Base-by-base conservation (phyloP, 495 filamentous ascomycete species). In the Geopyxis carbonaria region DNA sequence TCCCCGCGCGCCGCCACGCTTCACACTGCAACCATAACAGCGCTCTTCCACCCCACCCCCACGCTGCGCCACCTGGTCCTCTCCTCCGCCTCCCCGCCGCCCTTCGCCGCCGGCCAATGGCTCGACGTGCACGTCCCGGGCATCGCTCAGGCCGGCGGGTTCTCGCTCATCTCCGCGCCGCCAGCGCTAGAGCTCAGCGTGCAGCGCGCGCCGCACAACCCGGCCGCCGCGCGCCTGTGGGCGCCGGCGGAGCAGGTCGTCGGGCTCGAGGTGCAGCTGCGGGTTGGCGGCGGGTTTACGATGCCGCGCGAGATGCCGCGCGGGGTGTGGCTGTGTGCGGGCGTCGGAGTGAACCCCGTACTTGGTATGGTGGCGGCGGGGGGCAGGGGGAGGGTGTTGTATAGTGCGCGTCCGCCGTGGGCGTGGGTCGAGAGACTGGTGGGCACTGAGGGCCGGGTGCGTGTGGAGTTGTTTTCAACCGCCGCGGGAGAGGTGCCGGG, bases 301-400 rank as follows among this genome's bases (percentile, higher is more conserved):
- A 48, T 50, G 14, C 47, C 47, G 21, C 47, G 40, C 6, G 56
- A 42, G 21, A 48, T 53, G 20, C 45, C 43, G 29, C 59, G 51
- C 29, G 38, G 51, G 15, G 50, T 50, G 13, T 43, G 42, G 31
- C 44, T 47, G 31, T 54, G 41, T 20, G 58, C 50, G 28, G 57
- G 46, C 14, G 58, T 56, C 27, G 45, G 47, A 0, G 34, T 50
- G 6, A 48, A 50, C 19, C 33, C 33, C 9, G 21, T 36, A 10
- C 18, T 36, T 18, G 21, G 18, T 4, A 66, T 86, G 40, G 58
- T 89, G 13, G 86, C 91, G 64, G 75, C n/a, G n/a, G 64, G 46
- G 58, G 89, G 31, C 81, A 91, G 48, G 76, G 87, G 57, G 70
- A 81, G 63, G 75, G 86, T 37, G 74, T 92, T 43, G 80, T 92